Evolutionary conservation across 129 eudicot genomes (phyloP), one percentile per base, ranked within the genome.

Genomic region (Mikania micrantha): DNA sequence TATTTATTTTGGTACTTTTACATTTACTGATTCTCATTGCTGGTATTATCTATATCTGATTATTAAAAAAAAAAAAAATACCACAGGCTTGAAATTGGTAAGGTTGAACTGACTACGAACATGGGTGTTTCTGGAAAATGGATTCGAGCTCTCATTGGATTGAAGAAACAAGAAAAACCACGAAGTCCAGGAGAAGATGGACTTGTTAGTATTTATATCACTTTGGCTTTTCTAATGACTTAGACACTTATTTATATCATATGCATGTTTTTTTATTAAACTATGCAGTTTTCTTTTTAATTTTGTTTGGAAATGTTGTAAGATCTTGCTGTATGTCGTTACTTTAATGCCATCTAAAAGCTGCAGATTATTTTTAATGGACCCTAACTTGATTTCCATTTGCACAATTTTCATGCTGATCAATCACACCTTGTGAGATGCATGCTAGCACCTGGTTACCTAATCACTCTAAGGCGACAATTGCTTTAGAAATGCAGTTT

Each of bases 81-180:
- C 36, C 15, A 0, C 82, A 83, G 89, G 74, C 60, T 67, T 76
- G 42, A 64, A 74, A 41, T 48, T 53, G 58, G 73, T 60, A 63
- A 61, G 61, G 34, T 63, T 72, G 45, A 59, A 49, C 45, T 29
- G 70, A 42, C 10, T 4, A 29, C 60, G 60, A 57, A 35, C 65
- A 91, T 91, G 98, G 98, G 98, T 60, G 88, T 83, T 57, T 82
- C 97, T 7, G 87, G 81, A 64, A 91, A 85, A 74, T 91, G 98
- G 98, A 72, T 88, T 42, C 80, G 63, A 80, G 84, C 96, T 39
- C 76, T 91, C 71, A 74, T 91, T 76, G 96, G 98, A 17, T 68
- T 78, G 38, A 91, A 91, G 85, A 91, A 88, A 71, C 67, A 87
- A 54, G 91, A 91, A 34, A 91, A 80, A 62, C 78, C 93, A 58